Base-by-base conservation (phyloP, 176 grass and related monocot genomes). In the Raddia guianensis region DNA sequence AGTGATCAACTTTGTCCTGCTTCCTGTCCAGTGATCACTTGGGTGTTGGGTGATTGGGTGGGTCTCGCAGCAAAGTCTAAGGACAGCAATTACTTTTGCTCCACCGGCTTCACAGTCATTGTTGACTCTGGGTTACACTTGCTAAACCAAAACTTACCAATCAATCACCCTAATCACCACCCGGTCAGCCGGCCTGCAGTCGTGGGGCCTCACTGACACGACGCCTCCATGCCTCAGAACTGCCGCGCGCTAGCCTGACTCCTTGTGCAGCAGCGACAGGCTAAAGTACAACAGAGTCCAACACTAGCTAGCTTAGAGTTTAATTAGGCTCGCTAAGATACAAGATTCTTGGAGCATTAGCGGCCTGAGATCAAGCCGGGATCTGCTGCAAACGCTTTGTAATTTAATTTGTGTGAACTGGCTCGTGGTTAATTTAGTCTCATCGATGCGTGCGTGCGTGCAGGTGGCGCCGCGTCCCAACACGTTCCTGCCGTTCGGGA, bases 401-500 rank as follows among this genome's bases (percentile, higher is more conserved):
- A 82, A 61, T 12, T 27, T n/a, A n/a, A n/a, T n/a, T 60, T 32
- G 58, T 60, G 14, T 5, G 27, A 7, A 5, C 56, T 45, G 19
- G 77, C 49, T 10, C 20, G 51, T 40, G 54, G 54, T 55, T 64
- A 27, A 27, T 58, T 13, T 32, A 12, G 14, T 40, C 62, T 16
- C 46, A 15, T 57, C 11, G 57, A 52, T 63, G 33, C 13, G 12
- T 55, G 16, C 9, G 18, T 78, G 33, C 68, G 34, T 48, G 80
- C 88, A 94, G 91, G 82, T 56, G 61, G 21, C 91, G 11, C 91
- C 88, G 32, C 87, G 37, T 20, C 78, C 91, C 1, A 87, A 79
- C 62, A 94, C 91, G 68, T 94, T 91, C 82, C 43, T 94, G 74
- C 82, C 88, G 62, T 94, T 94, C 73, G 91, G 91, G 18, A 81